A percentile compares a stretch with the other conserved stretches of the same genome.
These are phyloP conservation scores for Persicaria maculosa DNA, from an alignment of 148 eudicot species.

Conservation along the genomic window DNA sequence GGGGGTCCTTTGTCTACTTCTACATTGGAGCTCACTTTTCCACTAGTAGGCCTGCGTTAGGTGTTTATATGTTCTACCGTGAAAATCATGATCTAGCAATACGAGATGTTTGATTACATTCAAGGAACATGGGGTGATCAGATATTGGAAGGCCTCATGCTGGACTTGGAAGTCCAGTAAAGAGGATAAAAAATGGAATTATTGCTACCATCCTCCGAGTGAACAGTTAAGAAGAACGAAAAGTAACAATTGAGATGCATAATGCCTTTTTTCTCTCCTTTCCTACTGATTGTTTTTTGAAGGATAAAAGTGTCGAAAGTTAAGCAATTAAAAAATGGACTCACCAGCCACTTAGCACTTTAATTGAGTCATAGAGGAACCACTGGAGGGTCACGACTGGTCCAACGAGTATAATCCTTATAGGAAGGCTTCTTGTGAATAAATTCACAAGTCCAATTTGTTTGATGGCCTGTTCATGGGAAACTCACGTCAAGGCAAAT, in stretches of 20 bases:
- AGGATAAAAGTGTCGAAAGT: background rate
- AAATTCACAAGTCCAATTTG: constrained; percentile 67
- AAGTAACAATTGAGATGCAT: background rate
- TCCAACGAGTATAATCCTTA: constrained; percentile 75
- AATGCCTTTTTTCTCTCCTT: background rate
- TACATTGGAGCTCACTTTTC: constrained; percentile 23
- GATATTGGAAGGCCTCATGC: too few relatives aligned
- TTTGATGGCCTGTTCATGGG: constrained; percentile 55
- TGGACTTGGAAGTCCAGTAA: too few relatives aligned
- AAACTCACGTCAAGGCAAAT: background rate
- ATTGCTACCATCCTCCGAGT: background rate
- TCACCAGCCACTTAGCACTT: constrained; percentile 82
- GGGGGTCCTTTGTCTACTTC: constrained; percentile 11
- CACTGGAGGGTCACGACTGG: constrained; percentile 89
- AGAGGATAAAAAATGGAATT: background rate
- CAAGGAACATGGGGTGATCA: too few relatives aligned
- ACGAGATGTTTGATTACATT: background rate
- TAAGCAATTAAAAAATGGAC: constrained; percentile 18
- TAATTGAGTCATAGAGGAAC: constrained; percentile 83
- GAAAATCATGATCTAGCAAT: background rate
- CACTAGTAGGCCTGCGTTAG: constrained; percentile 47
- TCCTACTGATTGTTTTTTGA: background rate
- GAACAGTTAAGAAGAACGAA: too few relatives aligned
- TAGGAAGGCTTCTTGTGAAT: constrained; percentile 87
- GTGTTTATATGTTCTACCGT: background rate